Conservation (phyloP, 352 stramenopile species). For the Phytophthora pisi region DNA sequence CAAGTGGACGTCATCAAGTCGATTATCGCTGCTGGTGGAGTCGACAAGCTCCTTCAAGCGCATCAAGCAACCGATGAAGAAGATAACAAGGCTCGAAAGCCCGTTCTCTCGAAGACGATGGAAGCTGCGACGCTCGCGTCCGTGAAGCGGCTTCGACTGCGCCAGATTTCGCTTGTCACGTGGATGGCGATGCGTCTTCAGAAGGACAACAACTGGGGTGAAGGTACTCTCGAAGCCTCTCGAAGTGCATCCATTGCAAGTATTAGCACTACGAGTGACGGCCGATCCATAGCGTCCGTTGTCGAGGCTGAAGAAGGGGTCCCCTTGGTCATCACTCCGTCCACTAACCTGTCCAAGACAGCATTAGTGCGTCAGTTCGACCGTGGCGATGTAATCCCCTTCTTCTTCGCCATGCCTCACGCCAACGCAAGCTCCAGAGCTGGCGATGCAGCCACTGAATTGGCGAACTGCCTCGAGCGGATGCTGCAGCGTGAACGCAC, state of each 20-base stretch:
- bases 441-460: conserved; percentile 20
- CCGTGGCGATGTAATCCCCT: conserved; percentile 46
- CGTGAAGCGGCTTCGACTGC: conserved; percentile 51
- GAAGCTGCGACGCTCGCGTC: conserved; percentile 37
- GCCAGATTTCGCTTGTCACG: conserved; percentile 51
- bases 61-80: background rate
- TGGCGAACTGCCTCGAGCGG: conserved; percentile 50
- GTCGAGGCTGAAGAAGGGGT: conserved; percentile 23
- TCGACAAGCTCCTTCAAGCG: conserved; percentile 1
- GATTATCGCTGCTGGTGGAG: conserved; percentile 14
- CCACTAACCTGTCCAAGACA: conserved; percentile 3
- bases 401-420: conserved; percentile 50
- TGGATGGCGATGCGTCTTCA: conserved; percentile 39
- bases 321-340: conserved; percentile 20
- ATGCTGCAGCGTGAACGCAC: conserved; percentile 65
- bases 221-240: background rate
- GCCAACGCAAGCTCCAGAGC: conserved; percentile 19
- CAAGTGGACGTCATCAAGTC: conserved; percentile 35
- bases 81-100: conserved; percentile 8
- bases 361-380: conserved; percentile 38
- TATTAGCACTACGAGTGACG: background rate
- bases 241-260: conserved; percentile 2
- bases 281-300: conserved; percentile 7
- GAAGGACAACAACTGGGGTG: conserved; percentile 5
- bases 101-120: background rate